A percentile compares a stretch with the other conserved stretches of the same genome.
phyloP scores from a whole-genome alignment of 352 stramenopile species.

The Phytophthora constricta region DNA sequence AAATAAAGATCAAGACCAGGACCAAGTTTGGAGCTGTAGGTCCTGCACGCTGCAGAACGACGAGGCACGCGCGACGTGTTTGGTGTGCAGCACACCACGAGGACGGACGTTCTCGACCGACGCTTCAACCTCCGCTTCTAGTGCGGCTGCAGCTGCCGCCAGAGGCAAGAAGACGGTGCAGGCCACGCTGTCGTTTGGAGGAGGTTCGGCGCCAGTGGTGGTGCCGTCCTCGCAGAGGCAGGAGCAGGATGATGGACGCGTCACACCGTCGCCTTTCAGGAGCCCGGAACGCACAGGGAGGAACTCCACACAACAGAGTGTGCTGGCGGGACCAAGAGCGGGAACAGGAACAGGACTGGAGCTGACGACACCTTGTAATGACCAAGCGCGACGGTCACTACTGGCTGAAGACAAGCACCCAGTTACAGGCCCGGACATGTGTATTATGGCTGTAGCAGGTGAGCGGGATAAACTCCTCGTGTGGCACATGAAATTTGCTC shows the following conservation, averaged over 20 bases:
- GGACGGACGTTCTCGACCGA: conserved; percentile 40
- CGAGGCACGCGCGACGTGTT: conserved; percentile 38
- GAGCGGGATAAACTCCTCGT: neutral
- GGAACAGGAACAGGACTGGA: conserved; percentile 9
- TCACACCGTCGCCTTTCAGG: conserved; percentile 9
- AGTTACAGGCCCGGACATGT: neutral
- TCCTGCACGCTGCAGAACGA: conserved; percentile 76
- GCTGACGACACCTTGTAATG: conserved; percentile 9
- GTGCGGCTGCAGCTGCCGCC: neutral
- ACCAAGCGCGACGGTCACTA: neutral
- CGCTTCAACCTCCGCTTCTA: too few relatives aligned
- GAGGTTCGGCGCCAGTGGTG: conserved; percentile 7
- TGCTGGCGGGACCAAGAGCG: neutral
- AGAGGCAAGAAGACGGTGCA: conserved; percentile 60
- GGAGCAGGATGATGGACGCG: neutral
- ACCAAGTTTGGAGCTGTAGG: conserved; percentile 43
- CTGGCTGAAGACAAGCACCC: too few relatives aligned
- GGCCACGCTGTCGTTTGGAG: conserved; percentile 66
- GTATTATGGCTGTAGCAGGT: neutral
- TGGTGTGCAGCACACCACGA: conserved; percentile 59
- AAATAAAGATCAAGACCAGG: conserved; percentile 12
- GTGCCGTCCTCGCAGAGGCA: conserved; percentile 9
- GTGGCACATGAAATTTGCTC: neutral
- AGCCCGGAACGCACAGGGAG: conserved; percentile 2
- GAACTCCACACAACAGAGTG: conserved; percentile 19